Conservation (phyloP, 2,329 filamentous ascomycete genomes). For the Ceratocystiopsis minuta region DNA sequence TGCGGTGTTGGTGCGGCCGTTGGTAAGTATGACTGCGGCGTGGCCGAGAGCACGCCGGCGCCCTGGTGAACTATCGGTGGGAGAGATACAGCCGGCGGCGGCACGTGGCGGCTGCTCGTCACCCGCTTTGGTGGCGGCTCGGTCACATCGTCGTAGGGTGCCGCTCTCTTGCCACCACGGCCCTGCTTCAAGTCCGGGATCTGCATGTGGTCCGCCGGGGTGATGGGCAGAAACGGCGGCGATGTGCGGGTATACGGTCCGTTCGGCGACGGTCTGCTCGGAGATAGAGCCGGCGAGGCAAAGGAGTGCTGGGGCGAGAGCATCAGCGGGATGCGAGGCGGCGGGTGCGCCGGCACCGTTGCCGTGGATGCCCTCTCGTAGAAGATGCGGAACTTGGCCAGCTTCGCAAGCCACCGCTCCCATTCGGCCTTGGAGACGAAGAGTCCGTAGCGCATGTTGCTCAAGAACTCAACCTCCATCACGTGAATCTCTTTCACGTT, state of each 20-base stretch:
- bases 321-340: not conserved
- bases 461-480: slow-evolving; percentile 99
- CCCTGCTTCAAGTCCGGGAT: not conserved
- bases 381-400: slow-evolving; percentile 69
- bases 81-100: too few species aligned
- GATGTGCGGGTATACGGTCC: too few species aligned
- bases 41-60: too few species aligned
- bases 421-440: slow-evolving; percentile 75
- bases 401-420: slow-evolving; percentile 68
- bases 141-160: slow-evolving; percentile 26
- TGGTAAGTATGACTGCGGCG: too few species aligned
- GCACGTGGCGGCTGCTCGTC: not conserved
- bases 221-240: too few species aligned
- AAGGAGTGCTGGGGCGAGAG: too few species aligned
- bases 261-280: too few species aligned
- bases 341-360: not conserved
- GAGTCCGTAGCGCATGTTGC: slow-evolving; percentile 92
- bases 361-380: slow-evolving; percentile 43
- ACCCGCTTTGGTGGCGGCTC: slow-evolving; percentile 39
- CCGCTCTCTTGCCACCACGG: slow-evolving; percentile 15
- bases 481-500: slow-evolving; percentile 90
- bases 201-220: too few species aligned
- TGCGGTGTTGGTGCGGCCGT: too few species aligned
- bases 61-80: too few species aligned
- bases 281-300: too few species aligned